Evolutionary conservation across 1,284 basidiomycete genomes (phyloP).

Genomic region (Fistulina hepatica): DNA sequence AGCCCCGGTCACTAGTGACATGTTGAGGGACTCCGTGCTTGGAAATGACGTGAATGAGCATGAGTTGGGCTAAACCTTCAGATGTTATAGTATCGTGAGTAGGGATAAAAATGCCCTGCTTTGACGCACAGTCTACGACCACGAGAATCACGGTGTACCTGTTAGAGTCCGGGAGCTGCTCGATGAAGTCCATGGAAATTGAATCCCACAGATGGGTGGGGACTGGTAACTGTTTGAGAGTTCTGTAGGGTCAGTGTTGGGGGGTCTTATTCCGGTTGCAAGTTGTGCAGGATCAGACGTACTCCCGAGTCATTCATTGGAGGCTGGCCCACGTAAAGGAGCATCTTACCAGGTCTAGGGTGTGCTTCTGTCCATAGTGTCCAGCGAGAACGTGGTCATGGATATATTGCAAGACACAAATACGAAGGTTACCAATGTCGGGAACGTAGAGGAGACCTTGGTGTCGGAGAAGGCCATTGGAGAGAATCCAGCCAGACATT

Average conservation of each 20-base stretch:
- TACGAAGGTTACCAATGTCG: too few species aligned
- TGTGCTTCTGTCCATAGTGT: conserved; percentile 11
- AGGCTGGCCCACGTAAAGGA: conserved; percentile 18
- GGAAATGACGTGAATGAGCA: conserved; percentile 19
- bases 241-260: conserved; percentile 16
- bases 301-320: conserved; percentile 12
- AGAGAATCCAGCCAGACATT: neutral
- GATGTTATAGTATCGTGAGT: conserved; percentile 19
- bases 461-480: conserved; percentile 10
- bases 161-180: conserved; percentile 22
- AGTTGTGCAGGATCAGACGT: conserved; percentile 16
- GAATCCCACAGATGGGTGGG: conserved; percentile 22
- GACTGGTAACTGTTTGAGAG: conserved; percentile 17
- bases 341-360: conserved; percentile 1
- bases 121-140: conserved; percentile 26
- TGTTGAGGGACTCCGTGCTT: conserved; percentile 19
- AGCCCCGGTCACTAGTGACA: conserved; percentile 22
- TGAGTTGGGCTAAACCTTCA: conserved; percentile 20
- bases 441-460: conserved; percentile 16
- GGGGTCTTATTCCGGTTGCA: conserved; percentile 19
- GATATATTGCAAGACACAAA: too few species aligned
- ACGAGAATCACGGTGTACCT: conserved; percentile 27
- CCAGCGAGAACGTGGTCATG: conserved; percentile 14
- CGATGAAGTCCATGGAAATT: conserved; percentile 31
- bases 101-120: conserved; percentile 24